These are phyloP conservation scores for Paramecium sonneborni DNA, from an alignment of 73 alveolate genomes.

Conservation along the genomic window DNA sequence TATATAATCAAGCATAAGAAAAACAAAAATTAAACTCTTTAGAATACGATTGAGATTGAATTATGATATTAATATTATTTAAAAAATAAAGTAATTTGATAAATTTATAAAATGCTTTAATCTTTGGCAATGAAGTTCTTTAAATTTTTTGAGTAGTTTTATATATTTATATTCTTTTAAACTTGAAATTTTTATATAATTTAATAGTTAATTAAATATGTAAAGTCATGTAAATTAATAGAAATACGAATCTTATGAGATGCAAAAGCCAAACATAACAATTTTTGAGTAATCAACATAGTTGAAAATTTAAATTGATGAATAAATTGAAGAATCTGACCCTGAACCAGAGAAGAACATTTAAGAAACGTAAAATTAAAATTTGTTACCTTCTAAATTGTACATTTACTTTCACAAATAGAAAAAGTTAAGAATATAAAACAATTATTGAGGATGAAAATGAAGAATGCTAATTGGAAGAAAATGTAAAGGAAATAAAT, in stretches of 20 bases:
- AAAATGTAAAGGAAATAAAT: not conserved
- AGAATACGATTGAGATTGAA: too few relatives aligned
- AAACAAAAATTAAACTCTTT: too few relatives aligned
- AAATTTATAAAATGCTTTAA: too few relatives aligned
- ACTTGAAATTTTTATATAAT: too few relatives aligned
- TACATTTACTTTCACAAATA: constrained; percentile 11
- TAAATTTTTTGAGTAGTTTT: too few relatives aligned
- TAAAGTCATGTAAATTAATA: not conserved
- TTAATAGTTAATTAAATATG: not conserved
- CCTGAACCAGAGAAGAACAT: constrained; percentile 2
- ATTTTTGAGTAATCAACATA: not conserved
- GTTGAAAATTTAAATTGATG: not conserved
- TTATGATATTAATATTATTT: too few relatives aligned
- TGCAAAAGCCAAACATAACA: not conserved
- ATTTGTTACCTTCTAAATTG: not conserved
- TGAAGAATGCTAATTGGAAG: not conserved
- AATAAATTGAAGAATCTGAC: not conserved
- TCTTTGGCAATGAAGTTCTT: too few relatives aligned
- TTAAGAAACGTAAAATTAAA: not conserved
- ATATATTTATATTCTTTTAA: not conserved
- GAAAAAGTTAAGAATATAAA: not conserved
- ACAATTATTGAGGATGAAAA: constrained; percentile 14
- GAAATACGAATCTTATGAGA: not conserved
- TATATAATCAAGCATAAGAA: too few relatives aligned
- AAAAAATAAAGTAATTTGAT: too few relatives aligned